A percentile compares a stretch with the other conserved stretches of the same genome.
Evolutionary conservation across 2,329 filamentous ascomycete species (phyloP).

Genomic region (Biscogniauxia mediterranea): DNA sequence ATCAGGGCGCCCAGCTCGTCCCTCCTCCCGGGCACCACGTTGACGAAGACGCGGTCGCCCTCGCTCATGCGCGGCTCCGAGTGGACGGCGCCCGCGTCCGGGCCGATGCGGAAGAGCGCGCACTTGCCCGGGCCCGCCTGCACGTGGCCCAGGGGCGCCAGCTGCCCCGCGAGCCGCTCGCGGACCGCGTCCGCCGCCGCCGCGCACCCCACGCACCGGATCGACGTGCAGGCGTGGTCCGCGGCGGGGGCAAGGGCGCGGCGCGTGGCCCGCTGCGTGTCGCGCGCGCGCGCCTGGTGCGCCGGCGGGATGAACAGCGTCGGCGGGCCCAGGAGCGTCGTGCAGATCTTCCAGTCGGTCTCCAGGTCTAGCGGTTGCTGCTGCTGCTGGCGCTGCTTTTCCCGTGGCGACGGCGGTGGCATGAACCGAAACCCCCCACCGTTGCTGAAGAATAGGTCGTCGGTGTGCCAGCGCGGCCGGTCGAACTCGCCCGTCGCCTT

Average conservation of each 20-base stretch:
- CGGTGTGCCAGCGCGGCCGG: constrained; percentile 47
- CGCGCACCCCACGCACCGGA: constrained; percentile 44
- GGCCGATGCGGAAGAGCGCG: constrained; percentile 42
- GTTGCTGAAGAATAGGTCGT: constrained; percentile 44
- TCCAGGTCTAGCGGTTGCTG: constrained; percentile 9
- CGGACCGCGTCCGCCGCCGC: constrained; percentile 41
- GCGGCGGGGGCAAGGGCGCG: constrained; percentile 18
- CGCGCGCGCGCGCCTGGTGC: constrained; percentile 27
- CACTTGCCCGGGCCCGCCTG: constrained; percentile 33
- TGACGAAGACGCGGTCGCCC: constrained; percentile 36
- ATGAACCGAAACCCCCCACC: constrained; percentile 16
- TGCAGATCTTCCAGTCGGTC: constrained; percentile 49
- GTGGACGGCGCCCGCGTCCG: constrained; percentile 41
- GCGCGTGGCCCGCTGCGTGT: constrained; percentile 31
- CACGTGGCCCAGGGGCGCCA: constrained; percentile 25
- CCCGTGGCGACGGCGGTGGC: constrained; percentile 1
- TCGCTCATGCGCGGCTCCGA: constrained; percentile 39
- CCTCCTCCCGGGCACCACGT: constrained; percentile 37
- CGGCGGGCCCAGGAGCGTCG: constrained; percentile 44
- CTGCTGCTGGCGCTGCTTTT: constrained; percentile 1
- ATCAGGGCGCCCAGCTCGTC: constrained; percentile 34
- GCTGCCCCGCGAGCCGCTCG: constrained; percentile 28
- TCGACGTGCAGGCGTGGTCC: constrained; percentile 40
- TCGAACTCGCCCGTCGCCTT: constrained; percentile 43
- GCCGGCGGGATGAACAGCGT: constrained; percentile 42